Conservation (phyloP, 352 stramenopile species). For the Pythium folliculosum region DNA sequence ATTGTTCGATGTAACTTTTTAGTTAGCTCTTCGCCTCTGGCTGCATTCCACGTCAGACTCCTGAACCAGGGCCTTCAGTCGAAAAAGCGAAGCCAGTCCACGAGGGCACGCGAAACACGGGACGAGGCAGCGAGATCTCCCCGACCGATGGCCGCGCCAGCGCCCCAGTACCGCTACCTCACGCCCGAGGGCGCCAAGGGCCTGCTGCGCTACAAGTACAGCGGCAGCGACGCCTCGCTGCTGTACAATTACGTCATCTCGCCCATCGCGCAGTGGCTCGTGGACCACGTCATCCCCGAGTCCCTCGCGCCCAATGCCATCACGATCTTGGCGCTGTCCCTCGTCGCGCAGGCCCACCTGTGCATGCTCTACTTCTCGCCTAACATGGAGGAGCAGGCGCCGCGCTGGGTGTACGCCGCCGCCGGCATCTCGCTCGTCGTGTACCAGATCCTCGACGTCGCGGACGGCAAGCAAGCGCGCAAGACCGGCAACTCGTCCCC, state of each 20-base stretch:
- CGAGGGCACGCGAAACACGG: neutral
- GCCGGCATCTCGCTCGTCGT: constrained; percentile 65
- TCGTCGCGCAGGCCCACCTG: constrained; percentile 74
- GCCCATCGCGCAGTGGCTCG: constrained; percentile 70
- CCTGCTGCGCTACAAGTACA: constrained; percentile 85
- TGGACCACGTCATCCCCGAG: constrained; percentile 71
- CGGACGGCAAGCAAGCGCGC: constrained; percentile 85
- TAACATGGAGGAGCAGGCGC: constrained; percentile 83
- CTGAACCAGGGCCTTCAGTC: constrained; percentile 3
- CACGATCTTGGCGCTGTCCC: constrained; percentile 71
- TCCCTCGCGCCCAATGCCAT: constrained; percentile 81
- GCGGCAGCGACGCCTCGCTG: constrained; percentile 77
- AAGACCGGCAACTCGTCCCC: constrained; percentile 88
- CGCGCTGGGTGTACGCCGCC: constrained; percentile 71
- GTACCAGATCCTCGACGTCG: constrained; percentile 87
- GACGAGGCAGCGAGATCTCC: constrained; percentile 7
- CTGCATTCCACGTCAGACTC: constrained; percentile 15
- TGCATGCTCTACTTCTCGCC: constrained; percentile 81
- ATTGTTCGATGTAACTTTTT: constrained; percentile 11
- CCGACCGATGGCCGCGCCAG: neutral
- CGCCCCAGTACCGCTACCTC: constrained; percentile 60
- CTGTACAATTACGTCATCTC: constrained; percentile 87
- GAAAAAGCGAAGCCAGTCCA: constrained; percentile 13
- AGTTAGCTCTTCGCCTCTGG: constrained; percentile 12
- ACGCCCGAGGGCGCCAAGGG: constrained; percentile 66